Percentiles rank a stretch among this genome's conserved stretches.
Evolutionary conservation across 2,329 filamentous ascomycete species (phyloP).

Genomic region (Fusarium humuli): DNA sequence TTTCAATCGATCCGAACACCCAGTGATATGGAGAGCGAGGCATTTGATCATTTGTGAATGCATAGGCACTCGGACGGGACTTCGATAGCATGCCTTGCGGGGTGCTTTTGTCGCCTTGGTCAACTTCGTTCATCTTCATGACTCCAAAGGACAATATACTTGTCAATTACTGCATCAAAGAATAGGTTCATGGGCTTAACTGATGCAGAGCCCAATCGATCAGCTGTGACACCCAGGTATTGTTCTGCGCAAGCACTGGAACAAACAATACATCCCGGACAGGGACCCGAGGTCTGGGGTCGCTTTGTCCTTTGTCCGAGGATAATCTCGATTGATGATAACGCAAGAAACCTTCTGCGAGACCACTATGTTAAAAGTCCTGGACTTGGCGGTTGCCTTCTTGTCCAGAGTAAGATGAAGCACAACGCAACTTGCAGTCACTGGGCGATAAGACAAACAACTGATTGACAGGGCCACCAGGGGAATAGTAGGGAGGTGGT

Average conservation of each 20-base stretch:
- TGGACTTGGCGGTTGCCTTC: slow-evolving; percentile 8
- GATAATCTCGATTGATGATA: neutral
- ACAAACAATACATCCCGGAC: slow-evolving; percentile 3
- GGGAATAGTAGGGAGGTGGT: slow-evolving; percentile 21
- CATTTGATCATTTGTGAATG: neutral
- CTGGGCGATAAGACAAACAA: slow-evolving; percentile 11
- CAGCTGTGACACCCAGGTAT: slow-evolving; percentile 6
- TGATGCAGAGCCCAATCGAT: slow-evolving; percentile 5
- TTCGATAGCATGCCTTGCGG: neutral
- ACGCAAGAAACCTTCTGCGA: neutral
- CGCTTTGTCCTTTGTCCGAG: slow-evolving; percentile 14
- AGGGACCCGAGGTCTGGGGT: slow-evolving; percentile 13
- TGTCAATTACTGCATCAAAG: slow-evolving; percentile 1
- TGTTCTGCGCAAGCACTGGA: slow-evolving; percentile 17
- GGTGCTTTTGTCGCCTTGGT: neutral
- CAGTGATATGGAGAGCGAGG: slow-evolving; percentile 28
- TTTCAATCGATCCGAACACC: slow-evolving; percentile 32
- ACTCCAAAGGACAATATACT: neutral
- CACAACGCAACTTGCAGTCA: slow-evolving; percentile 14
- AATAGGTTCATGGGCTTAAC: slow-evolving; percentile 8
- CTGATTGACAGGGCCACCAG: slow-evolving; percentile 37
- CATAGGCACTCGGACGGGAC: slow-evolving; percentile 3
- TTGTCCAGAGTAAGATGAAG: slow-evolving; percentile 9
- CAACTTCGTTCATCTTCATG: neutral
- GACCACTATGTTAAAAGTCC: slow-evolving; percentile 16